These are phyloP conservation scores for Yarrowia bubula DNA, from an alignment of 805 yeast genomes.

Conservation along the genomic window DNA sequence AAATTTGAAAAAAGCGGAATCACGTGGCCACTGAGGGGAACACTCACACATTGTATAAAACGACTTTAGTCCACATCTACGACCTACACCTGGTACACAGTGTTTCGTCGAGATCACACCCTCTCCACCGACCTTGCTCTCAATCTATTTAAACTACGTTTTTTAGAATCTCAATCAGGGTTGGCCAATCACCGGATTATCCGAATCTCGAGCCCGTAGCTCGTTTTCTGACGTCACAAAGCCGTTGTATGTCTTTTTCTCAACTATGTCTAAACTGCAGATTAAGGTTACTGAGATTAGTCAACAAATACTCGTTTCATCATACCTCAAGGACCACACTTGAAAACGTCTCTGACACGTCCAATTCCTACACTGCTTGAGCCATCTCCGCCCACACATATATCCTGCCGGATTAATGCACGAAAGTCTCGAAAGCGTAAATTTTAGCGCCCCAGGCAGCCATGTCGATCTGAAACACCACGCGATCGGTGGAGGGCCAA, in stretches of 20 bases:
- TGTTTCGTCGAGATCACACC: no score
- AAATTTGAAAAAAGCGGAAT: neutral
- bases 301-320: no score
- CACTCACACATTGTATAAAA: neutral
- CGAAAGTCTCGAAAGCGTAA: neutral
- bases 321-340: neutral
- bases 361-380: neutral
- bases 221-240: neutral
- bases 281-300: neutral
- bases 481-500: neutral
- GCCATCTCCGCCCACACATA: neutral
- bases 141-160: no score
- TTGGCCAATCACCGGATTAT: no score
- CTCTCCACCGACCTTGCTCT: no score
- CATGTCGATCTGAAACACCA: neutral
- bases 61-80: no score
- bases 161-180: no score
- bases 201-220: no score
- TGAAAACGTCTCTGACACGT: neutral
- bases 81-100: no score
- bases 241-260: neutral
- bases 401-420: neutral
- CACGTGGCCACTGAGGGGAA: neutral
- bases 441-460: slow-evolving; percentile 10
- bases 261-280: neutral